Evolutionary conservation across 345 rosid genomes (phyloP).

Genomic region (Nasturtium officinale): DNA sequence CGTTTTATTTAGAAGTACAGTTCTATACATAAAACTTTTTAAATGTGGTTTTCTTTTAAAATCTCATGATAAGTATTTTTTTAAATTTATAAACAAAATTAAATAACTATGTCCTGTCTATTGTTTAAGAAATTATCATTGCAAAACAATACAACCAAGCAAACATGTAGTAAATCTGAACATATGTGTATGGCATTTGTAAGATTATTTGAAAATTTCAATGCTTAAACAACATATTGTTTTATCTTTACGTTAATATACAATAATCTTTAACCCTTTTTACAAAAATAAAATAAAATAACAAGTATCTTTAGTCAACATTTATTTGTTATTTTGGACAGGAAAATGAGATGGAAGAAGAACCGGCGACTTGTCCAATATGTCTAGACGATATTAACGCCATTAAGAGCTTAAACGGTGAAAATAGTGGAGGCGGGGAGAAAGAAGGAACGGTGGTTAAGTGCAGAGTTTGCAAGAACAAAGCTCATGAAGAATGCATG

Average conservation of each 20-base stretch:
- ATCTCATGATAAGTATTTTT: background rate
- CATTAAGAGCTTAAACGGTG: background rate
- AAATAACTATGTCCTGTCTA: background rate
- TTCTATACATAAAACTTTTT: no score
- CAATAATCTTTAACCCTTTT: background rate
- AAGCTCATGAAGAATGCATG: conserved; percentile 80
- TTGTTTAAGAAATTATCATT: background rate
- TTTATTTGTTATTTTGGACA: background rate
- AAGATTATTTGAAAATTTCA: background rate
- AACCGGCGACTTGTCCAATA: conserved; percentile 55
- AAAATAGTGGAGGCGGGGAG: conserved; percentile 11
- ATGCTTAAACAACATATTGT: background rate
- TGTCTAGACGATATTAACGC: conserved; percentile 66
- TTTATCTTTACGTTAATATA: background rate
- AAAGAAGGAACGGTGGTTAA: conserved; percentile 49
- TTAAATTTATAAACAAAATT: background rate
- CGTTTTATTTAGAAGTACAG: background rate
- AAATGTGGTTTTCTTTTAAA: background rate
- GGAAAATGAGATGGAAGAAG: conserved; percentile 46
- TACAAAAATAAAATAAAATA: no score
- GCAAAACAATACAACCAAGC: background rate
- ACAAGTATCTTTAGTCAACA: background rate
- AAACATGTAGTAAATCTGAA: background rate
- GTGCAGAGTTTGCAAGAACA: conserved; percentile 69
- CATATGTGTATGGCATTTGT: background rate